Evolutionary conservation across 2,329 filamentous ascomycete genomes (phyloP).

Genomic region (Coniosporium tulheliwenetii): DNA sequence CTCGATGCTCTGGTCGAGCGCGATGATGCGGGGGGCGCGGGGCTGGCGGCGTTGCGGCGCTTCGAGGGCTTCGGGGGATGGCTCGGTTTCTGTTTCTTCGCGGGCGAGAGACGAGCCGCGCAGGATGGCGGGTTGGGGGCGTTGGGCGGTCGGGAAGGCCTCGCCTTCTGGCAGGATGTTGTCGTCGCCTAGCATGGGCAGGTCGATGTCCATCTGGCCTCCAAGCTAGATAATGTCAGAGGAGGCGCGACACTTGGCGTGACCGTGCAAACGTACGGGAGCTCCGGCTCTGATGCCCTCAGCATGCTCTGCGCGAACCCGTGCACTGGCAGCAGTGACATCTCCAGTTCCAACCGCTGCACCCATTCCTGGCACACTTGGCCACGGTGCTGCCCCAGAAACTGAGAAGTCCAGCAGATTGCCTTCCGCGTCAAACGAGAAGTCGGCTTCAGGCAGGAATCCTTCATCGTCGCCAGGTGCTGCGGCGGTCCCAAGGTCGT

Average conservation of each 20-base stretch:
- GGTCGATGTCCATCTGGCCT: no score
- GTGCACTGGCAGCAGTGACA: constrained; percentile 15
- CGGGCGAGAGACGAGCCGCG: not conserved
- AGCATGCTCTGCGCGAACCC: constrained; percentile 26
- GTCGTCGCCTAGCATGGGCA: constrained; percentile 9
- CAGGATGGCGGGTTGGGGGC: not conserved
- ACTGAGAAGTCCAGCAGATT: constrained; percentile 34
- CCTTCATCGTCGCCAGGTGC: constrained; percentile 26
- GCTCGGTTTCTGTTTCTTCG: constrained; percentile 12
- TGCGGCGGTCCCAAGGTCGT: constrained; percentile 17
- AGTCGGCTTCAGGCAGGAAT: constrained; percentile 36
- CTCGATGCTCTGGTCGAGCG: constrained; percentile 32
- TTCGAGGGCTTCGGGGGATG: constrained; percentile 23
- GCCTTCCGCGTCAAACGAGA: constrained; percentile 47
- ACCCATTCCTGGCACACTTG: not conserved
- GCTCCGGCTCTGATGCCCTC: constrained; percentile 17
- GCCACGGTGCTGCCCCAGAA: constrained; percentile 1
- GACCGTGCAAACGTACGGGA: constrained; percentile 17
- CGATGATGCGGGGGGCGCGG: constrained; percentile 23
- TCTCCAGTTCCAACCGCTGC: constrained; percentile 3
- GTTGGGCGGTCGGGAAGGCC: constrained; percentile 9
- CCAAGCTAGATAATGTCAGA: no score
- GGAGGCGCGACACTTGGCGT: no score
- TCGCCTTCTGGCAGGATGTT: constrained; percentile 17
- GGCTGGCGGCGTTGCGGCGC: constrained; percentile 20